Evolutionary conservation across 768 basidiomycete species (phyloP).

Genomic region (Dioszegia hungarica): DNA sequence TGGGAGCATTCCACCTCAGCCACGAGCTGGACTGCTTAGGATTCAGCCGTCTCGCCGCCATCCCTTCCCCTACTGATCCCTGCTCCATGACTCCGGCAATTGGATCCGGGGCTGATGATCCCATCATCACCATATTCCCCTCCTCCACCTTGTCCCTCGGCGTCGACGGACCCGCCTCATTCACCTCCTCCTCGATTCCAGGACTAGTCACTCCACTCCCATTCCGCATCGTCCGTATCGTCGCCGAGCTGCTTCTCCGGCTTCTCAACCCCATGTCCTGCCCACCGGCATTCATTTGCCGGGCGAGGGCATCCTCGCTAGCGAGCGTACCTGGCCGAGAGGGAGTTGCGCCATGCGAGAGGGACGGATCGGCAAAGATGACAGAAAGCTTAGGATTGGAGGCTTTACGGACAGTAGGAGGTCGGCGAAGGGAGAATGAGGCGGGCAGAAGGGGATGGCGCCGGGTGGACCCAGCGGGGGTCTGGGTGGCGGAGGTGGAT

Average conservation of each 20-base stretch:
- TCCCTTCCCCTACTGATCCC: background rate
- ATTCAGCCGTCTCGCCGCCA: slow-evolving; percentile 13
- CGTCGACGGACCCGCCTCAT: slow-evolving; percentile 5
- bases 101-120: too few relatives aligned
- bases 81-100: too few relatives aligned
- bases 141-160: background rate
- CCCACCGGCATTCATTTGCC: slow-evolving; percentile 38
- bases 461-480: too few relatives aligned
- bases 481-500: background rate
- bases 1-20: slow-evolving; percentile 35
- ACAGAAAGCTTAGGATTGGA: slow-evolving; percentile 21
- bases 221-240: slow-evolving; percentile 19
- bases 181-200: slow-evolving; percentile 16
- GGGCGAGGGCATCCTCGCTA: slow-evolving; percentile 25
- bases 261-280: slow-evolving; percentile 35
- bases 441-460: slow-evolving; percentile 1
- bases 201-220: slow-evolving; percentile 12
- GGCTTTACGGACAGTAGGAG: slow-evolving; percentile 6
- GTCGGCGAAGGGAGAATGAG: slow-evolving; percentile 15
- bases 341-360: background rate
- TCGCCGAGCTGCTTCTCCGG: slow-evolving; percentile 27
- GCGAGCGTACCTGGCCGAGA: slow-evolving; percentile 1
- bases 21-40: slow-evolving; percentile 38
- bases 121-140: background rate
- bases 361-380: slow-evolving; percentile 18